Conservation (phyloP, 345 rosid genomes). For the sweet orange (Citrus sinensis) region DNA sequence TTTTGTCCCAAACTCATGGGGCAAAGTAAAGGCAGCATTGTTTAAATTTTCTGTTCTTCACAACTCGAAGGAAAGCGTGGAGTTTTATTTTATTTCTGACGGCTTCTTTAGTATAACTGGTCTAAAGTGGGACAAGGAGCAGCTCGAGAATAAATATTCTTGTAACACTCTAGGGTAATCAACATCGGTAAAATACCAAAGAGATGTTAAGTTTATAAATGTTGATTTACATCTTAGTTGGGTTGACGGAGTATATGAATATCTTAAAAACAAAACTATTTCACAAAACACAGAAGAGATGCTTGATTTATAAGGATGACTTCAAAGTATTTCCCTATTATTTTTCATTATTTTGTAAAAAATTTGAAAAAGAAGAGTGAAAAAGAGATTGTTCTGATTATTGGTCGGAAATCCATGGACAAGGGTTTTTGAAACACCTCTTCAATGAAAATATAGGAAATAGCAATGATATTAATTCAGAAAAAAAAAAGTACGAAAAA, state of each 20-base stretch:
- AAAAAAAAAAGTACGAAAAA: too few relatives aligned
- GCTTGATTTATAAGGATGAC: neutral
- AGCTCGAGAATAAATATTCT: constrained; percentile 36
- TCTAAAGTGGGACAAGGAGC: constrained; percentile 43
- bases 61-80: constrained; percentile 34
- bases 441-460: too few relatives aligned
- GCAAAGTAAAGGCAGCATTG: neutral
- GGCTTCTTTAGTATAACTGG: constrained; percentile 38
- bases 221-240: rapidly evolving
- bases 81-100: constrained; percentile 22
- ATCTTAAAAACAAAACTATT: too few relatives aligned
- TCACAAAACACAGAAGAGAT: rapidly evolving
- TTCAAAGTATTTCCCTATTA: constrained; percentile 29
- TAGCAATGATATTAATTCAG: neutral
- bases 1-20: too few relatives aligned
- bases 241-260: rapidly evolving
- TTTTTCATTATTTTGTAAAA: neutral
- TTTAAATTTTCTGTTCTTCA: neutral
- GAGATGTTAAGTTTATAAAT: too few relatives aligned
- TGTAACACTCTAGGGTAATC: too few relatives aligned
- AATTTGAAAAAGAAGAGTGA: too few relatives aligned
- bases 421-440: neutral
- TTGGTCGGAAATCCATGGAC: neutral
- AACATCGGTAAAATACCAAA: rapidly evolving
- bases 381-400: too few relatives aligned